Evolutionary conservation across 2,329 filamentous ascomycete genomes (phyloP).

Genomic region (Penicillium verrucosum): DNA sequence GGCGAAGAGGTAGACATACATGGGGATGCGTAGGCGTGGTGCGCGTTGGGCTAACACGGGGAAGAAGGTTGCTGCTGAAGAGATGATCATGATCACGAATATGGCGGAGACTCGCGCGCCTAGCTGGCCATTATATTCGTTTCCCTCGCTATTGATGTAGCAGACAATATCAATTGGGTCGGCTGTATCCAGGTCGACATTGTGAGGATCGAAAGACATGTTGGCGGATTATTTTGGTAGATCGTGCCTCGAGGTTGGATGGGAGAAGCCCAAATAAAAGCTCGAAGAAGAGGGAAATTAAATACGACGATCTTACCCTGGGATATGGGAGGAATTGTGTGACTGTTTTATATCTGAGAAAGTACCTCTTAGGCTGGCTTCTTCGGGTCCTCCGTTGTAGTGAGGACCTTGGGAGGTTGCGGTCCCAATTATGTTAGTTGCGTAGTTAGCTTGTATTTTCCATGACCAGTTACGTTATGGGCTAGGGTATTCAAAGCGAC

Average conservation of each 20-base stretch:
- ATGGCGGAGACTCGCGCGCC: constrained; percentile 45
- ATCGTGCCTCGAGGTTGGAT: not conserved
- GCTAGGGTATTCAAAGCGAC: not conserved
- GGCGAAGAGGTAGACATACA: constrained; percentile 47
- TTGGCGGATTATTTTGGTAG: not conserved
- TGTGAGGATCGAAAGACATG: constrained; percentile 39
- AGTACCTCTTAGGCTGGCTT: not conserved
- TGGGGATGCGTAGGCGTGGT: constrained; percentile 38
- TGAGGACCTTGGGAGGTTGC: constrained; percentile 22
- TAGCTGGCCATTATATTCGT: constrained; percentile 54
- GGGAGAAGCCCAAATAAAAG: not conserved
- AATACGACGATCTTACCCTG: not conserved
- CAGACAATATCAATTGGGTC: constrained; percentile 50
- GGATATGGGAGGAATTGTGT: not conserved
- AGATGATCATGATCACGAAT: constrained; percentile 47
- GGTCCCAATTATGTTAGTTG: constrained; percentile 3
- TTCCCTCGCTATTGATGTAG: constrained; percentile 45
- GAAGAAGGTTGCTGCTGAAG: constrained; percentile 44
- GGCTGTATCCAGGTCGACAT: constrained; percentile 45
- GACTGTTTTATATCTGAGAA: constrained; percentile 8
- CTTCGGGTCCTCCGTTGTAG: constrained; percentile 9
- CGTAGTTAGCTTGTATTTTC: not conserved
- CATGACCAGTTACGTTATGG: not conserved
- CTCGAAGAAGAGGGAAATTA: not conserved
- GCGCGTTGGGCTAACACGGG: constrained; percentile 46